These are phyloP conservation scores for Megacollybia marginata DNA, from an alignment of 768 basidiomycete genomes.

Conservation along the genomic window DNA sequence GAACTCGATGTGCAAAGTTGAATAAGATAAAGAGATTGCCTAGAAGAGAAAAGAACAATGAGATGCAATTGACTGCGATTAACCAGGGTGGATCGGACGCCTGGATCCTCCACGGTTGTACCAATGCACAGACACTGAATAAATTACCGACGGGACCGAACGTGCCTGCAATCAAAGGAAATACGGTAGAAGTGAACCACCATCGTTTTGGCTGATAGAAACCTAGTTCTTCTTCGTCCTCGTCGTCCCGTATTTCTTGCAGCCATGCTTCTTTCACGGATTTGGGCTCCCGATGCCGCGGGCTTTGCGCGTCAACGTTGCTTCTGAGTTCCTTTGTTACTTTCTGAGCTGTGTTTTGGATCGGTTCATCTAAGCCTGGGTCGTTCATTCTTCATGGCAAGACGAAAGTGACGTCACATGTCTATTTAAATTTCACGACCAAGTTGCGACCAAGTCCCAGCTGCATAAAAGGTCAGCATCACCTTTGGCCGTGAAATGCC, in stretches of 20 bases:
- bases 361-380: slow-evolving; percentile 15
- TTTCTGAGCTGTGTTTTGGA: slow-evolving; percentile 9
- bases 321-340: slow-evolving; percentile 6
- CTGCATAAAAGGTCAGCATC: too few relatives aligned
- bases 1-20: slow-evolving; percentile 29
- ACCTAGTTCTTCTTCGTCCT: slow-evolving; percentile 15
- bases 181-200: slow-evolving; percentile 33
- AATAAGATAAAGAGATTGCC: slow-evolving; percentile 29
- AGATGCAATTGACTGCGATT: slow-evolving; percentile 21
- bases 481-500: too few relatives aligned
- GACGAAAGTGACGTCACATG: too few relatives aligned
- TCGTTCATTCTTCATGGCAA: slow-evolving; percentile 15
- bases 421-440: too few relatives aligned
- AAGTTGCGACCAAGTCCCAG: too few relatives aligned
- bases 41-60: slow-evolving; percentile 23
- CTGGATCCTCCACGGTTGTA: slow-evolving; percentile 26
- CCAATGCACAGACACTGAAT: slow-evolving; percentile 29
- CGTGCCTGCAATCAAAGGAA: slow-evolving; percentile 33
- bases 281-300: slow-evolving; percentile 25
- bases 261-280: slow-evolving; percentile 22
- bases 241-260: slow-evolving; percentile 4
- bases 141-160: slow-evolving; percentile 33
- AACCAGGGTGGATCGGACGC: slow-evolving; percentile 16
- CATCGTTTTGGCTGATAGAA: slow-evolving; percentile 19
- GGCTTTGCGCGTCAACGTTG: too few relatives aligned